Evolutionary conservation across 257 asterid species (phyloP).

Genomic region (Solanum infundibuliforme): DNA sequence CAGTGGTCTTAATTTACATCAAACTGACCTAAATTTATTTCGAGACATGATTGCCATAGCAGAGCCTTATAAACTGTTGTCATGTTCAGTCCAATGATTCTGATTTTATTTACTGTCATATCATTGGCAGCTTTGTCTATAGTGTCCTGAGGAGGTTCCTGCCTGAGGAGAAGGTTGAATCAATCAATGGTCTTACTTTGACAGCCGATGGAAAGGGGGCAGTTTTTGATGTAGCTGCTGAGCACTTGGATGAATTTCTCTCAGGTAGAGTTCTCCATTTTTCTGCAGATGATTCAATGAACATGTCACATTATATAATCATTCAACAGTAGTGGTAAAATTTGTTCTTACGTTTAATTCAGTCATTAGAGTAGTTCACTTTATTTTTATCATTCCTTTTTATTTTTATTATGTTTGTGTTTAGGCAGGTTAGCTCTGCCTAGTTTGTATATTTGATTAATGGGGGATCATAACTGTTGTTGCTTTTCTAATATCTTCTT

Average conservation of each 20-base stretch:
- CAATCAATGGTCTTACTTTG: slow-evolving; percentile 75
- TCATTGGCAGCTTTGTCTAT: slow-evolving; percentile 45
- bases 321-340: not conserved
- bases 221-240: slow-evolving; percentile 69
- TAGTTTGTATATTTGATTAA: not conserved
- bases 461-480: not conserved
- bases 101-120: not conserved
- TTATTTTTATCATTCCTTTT: not conserved
- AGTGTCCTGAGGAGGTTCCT: slow-evolving; percentile 65
- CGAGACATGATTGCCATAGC: not conserved
- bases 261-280: slow-evolving; percentile 35
- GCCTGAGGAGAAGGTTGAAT: slow-evolving; percentile 85
- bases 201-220: slow-evolving; percentile 93
- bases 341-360: not conserved
- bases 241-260: slow-evolving; percentile 58
- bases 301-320: not conserved
- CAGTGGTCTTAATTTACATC: not conserved
- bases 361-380: not conserved
- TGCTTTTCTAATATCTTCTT: not conserved
- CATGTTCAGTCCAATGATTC: not conserved
- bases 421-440: not conserved
- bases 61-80: not conserved
- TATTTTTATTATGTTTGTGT: not conserved
- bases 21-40: not conserved
- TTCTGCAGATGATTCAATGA: not conserved